Conservation (phyloP, 106 monocot genomes). For the Dendrobium catenatum region DNA sequence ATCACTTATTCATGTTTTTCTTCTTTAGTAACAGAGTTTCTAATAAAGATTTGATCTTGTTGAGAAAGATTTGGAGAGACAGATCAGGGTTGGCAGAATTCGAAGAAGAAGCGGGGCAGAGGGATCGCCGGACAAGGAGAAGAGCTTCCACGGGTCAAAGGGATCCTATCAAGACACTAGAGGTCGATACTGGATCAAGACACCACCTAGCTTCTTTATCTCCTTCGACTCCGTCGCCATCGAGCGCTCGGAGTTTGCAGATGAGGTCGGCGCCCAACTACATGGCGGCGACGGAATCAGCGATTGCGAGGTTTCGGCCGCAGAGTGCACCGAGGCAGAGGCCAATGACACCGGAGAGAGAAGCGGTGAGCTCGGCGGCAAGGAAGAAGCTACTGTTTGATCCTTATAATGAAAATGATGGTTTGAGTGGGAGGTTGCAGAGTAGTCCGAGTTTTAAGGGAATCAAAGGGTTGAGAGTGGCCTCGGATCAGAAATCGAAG, state of each 20-base stretch:
- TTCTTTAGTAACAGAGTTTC: neutral
- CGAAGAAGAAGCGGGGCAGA: slow-evolving; percentile 40
- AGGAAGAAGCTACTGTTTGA: slow-evolving; percentile 9
- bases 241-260: slow-evolving; percentile 48
- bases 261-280: slow-evolving; percentile 58
- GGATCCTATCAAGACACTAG: slow-evolving; percentile 78
- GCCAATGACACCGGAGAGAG: slow-evolving; percentile 6
- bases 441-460: neutral
- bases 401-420: neutral
- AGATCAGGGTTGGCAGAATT: slow-evolving; percentile 22
- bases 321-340: slow-evolving; percentile 56
- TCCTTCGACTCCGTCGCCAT: slow-evolving; percentile 68
- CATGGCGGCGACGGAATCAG: slow-evolving; percentile 58
- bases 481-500: neutral
- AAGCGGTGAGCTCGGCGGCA: neutral
- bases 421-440: neutral
- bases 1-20: neutral
- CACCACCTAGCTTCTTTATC: slow-evolving; percentile 14
- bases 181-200: slow-evolving; percentile 41
- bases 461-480: neutral
- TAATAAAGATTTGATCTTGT: neutral
- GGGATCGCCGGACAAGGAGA: slow-evolving; percentile 45
- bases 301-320: slow-evolving; percentile 37
- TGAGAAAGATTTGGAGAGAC: slow-evolving; percentile 50
- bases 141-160: slow-evolving; percentile 63